A percentile compares a stretch with the other conserved stretches of the same genome.
phyloP scores from a whole-genome alignment of 2,329 filamentous ascomycete species.

The Aureobasidium sp. region DNA sequence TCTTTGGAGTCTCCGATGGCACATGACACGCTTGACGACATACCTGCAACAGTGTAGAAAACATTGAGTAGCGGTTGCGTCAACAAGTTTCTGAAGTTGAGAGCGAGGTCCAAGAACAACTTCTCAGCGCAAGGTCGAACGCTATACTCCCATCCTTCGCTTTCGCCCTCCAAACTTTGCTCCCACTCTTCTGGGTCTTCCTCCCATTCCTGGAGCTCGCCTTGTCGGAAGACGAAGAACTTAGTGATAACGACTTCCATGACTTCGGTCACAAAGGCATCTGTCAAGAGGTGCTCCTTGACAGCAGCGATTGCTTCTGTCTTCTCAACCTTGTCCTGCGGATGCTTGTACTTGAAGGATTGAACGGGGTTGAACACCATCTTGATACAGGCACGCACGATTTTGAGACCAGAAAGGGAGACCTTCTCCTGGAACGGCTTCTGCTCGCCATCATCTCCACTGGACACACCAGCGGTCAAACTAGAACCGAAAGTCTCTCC shows the following conservation, averaged over 20 bases:
- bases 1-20: neutral
- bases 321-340: conserved; percentile 68
- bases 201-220: conserved; percentile 85
- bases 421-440: conserved; percentile 59
- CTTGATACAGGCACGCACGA: conserved; percentile 73
- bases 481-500: conserved; percentile 61
- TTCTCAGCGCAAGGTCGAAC: conserved; percentile 89
- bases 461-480: conserved; percentile 42
- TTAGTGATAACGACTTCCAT: conserved; percentile 78
- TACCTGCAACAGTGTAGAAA: conserved; percentile 68
- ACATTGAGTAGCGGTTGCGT: conserved; percentile 72
- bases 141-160: conserved; percentile 84
- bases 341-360: conserved; percentile 74
- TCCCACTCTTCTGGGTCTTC: conserved; percentile 96
- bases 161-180: conserved; percentile 69
- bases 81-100: conserved; percentile 77
- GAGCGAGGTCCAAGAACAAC: conserved; percentile 82
- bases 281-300: conserved; percentile 65
- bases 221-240: conserved; percentile 78
- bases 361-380: conserved; percentile 76
- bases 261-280: conserved; percentile 69
- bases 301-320: conserved; percentile 59
- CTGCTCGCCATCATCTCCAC: conserved; percentile 34
- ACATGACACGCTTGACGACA: conserved; percentile 25
- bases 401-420: conserved; percentile 70